Evolutionary conservation across 306 rosid genomes (phyloP), one percentile per base, ranked within the genome.

Genomic region (Hylodesmum podocarpum): DNA sequence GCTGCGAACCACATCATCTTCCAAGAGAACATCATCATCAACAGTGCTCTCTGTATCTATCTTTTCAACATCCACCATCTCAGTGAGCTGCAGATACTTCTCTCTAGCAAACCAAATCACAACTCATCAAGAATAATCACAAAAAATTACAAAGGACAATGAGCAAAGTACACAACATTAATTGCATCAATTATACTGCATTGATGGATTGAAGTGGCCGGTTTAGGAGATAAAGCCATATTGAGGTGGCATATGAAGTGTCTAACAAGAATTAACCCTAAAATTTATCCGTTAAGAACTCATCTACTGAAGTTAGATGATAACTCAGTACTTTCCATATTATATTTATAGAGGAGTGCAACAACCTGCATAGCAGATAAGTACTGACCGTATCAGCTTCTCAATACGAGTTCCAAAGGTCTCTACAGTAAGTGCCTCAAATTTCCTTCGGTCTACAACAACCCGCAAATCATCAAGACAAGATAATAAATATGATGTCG

Each of bases 381-480:
- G 53, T 72, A 87, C 94, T 72, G 54, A 91, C 99, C 96, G 86
- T 67, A 95, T 95, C 75, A 95, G 75, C 83, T 95, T 95, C 86
- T 95, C 99, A 47, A 92, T 89, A 75, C 98, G 97, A 34, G 98
- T 84, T 78, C 98, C 99, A 88, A 92, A 92, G 44, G 98, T 95
- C 70, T 86, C 96, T 73, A 95, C 99, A 0, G 94, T 92, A 67
- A 90, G 94, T 37, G 97, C 92, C 74, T 89, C 89, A 58, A 88
- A 89, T 84, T 92, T 95, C 88, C 98, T 88, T 69, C 91, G 83
- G 27, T 89, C 92, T 54, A 89, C 86, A 78, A 92, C 97, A 62
- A 84, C 80, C 88, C 96, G 88, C 92, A 92, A 84, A 79, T 92
- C 97, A 47, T 95, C 99, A 78, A 95, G 91, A 83, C 90, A 95